These are phyloP conservation scores for Helichrysum umbraculigerum DNA, from an alignment of 129 eudicot genomes.

Conservation along the genomic window DNA sequence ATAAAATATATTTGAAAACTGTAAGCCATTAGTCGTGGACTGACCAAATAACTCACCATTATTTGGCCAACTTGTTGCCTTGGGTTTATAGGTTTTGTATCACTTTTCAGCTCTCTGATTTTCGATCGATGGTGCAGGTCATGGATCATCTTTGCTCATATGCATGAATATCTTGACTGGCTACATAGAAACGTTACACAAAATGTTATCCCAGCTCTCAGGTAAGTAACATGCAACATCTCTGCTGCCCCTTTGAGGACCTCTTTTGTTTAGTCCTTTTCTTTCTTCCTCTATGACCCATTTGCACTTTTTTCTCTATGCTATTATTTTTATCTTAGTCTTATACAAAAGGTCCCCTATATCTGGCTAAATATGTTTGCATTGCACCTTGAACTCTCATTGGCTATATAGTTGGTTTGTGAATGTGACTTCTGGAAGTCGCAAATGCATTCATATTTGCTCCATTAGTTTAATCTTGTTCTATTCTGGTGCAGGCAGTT, in stretches of 20 bases:
- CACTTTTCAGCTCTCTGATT: conserved; percentile 26
- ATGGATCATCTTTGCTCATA: conserved; percentile 89
- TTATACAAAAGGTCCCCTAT: no score
- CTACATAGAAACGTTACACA: conserved; percentile 79
- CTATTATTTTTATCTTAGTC: not conserved
- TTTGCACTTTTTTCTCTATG: not conserved
- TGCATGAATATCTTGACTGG: conserved; percentile 94
- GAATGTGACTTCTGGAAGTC: no score
- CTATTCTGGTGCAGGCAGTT: conserved; percentile 60
- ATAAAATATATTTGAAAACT: not conserved
- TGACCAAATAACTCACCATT: not conserved
- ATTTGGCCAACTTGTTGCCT: not conserved
- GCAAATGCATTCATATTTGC: not conserved
- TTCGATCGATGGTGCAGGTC: conserved; percentile 56
- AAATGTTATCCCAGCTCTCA: conserved; percentile 89
- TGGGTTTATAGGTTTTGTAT: not conserved
- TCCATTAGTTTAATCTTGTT: conserved; percentile 6
- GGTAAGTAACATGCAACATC: conserved; percentile 43
- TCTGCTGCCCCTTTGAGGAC: not conserved
- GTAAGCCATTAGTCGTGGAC: not conserved
- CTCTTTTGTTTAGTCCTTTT: not conserved
- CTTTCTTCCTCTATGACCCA: not conserved
- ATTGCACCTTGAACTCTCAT: no score
- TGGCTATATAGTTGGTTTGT: no score
- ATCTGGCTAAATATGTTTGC: no score